Conservation (phyloP, 2,329 filamentous ascomycete genomes). For the Laburnicola sp. region DNA sequence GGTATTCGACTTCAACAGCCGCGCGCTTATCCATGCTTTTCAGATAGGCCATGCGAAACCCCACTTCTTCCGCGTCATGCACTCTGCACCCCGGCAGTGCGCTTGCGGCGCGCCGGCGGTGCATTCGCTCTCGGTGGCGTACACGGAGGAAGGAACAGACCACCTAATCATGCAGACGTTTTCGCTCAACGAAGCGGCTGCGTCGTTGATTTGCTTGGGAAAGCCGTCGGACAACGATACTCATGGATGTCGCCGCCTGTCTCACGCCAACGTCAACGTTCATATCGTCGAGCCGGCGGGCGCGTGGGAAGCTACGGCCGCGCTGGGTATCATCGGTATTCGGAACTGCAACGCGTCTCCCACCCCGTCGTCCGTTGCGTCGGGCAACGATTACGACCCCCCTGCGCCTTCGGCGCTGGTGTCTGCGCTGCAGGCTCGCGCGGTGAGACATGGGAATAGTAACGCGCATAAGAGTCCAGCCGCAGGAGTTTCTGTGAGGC, state of each 20-base stretch:
- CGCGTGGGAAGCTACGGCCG: conserved; percentile 64
- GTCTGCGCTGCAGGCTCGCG: conserved; percentile 36
- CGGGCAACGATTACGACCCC: conserved; percentile 26
- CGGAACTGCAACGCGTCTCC: conserved; percentile 50
- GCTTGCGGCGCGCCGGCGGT: conserved; percentile 61
- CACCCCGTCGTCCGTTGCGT: conserved; percentile 34
- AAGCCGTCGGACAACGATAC: conserved; percentile 43
- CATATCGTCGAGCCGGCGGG: conserved; percentile 65
- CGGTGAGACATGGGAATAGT: conserved; percentile 17
- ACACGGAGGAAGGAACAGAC: conserved; percentile 61
- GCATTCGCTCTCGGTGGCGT: conserved; percentile 65
- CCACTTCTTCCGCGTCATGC: conserved; percentile 63
- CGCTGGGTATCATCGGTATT: conserved; percentile 66
- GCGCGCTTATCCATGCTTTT: conserved; percentile 64
- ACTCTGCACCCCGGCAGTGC: conserved; percentile 56
- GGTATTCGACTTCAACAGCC: conserved; percentile 62
- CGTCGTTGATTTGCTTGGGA: conserved; percentile 60
- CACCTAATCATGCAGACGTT: conserved; percentile 69
- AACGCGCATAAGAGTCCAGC: conserved; percentile 2
- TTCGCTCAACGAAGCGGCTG: conserved; percentile 56
- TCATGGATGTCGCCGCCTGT: conserved; percentile 41
- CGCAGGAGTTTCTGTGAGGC: conserved; percentile 4
- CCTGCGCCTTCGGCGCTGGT: conserved; percentile 18
- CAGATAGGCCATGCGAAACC: conserved; percentile 61
- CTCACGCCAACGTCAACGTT: conserved; percentile 53